Evolutionary conservation across 441 rosid genomes (phyloP), one percentile per base, ranked within the genome.

Genomic region (Iberis amara): DNA sequence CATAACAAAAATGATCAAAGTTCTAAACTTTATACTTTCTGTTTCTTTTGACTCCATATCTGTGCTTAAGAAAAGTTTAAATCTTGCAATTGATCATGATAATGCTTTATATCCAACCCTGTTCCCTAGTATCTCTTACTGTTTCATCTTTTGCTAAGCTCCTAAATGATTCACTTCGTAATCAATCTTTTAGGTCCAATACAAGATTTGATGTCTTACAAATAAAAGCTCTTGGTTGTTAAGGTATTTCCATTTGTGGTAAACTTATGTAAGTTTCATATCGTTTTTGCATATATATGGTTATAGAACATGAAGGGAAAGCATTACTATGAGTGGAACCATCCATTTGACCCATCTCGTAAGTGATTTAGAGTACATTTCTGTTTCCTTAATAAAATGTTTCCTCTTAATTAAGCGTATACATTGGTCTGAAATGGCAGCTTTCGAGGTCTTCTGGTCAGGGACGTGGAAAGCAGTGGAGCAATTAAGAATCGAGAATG

Each of bases 381-480:
- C 36, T 40, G 30, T 39, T 37, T 42, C 5, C 9, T 57, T 40
- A 30, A 30, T 30, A 7, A 5, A 7, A 30, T n/a, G n/a, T n/a
- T n/a, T n/a, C n/a, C 33, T 30, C 33, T 30, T 30, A 5, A 27
- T 38, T 4, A n/a, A n/a, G 10, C 39, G 10, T 26, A 11, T 11
- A n/a, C 12, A 9, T 37, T 45, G 40, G 46, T 67, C 46, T 11
- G 27, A 7, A 51, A 7, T 57, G 24, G 40, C 71, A 88, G 98
- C 98, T 70, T 88, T 91, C 43, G 98, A 88, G 76, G 77, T 78
- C 39, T 68, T 78, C 49, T 67, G 52, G 27, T n/a, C 13, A 0
- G 82, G 81, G 23, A 77, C 91, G 38, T 85, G 96, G 98, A 73
- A 73, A 39, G 62, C 71, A n/a, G 83, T 83, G 59, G 77, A 80